Evolutionary conservation across 2,329 filamentous ascomycete species (phyloP).

Genomic region (Pseudohalonectria lignicola): DNA sequence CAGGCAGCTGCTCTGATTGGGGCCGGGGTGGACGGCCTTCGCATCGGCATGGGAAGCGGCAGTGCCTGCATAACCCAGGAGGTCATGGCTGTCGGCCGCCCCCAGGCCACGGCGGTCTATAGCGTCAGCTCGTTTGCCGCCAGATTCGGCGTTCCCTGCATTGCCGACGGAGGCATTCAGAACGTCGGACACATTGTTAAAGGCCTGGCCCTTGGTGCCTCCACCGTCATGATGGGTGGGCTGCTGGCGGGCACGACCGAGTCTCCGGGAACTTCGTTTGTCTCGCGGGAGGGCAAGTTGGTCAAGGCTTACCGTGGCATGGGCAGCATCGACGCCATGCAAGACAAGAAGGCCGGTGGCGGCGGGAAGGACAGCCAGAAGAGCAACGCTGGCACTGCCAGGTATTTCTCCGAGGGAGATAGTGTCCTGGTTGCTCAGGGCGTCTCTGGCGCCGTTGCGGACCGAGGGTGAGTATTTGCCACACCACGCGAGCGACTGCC

Average conservation of each 20-base stretch:
- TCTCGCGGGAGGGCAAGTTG: constrained; percentile 91
- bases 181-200: constrained; percentile 99
- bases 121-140: constrained; percentile 83
- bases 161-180: constrained; percentile 94
- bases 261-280: constrained; percentile 92
- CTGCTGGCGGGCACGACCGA: constrained; percentile 94
- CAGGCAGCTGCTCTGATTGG: constrained; percentile 89
- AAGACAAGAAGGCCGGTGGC: constrained; percentile 88
- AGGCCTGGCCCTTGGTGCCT: constrained; percentile 86
- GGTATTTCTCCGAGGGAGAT: constrained; percentile 97
- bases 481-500: no score
- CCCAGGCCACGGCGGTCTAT: constrained; percentile 88
- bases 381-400: constrained; percentile 89
- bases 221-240: constrained; percentile 98
- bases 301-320: constrained; percentile 99
- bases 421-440: constrained; percentile 92
- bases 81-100: constrained; percentile 97
- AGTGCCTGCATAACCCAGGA: constrained; percentile 98
- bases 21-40: constrained; percentile 88
- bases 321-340: constrained; percentile 98
- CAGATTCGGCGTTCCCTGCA: constrained; percentile 92
- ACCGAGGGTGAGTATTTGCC: constrained; percentile 47
- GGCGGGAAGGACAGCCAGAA: constrained; percentile 63
- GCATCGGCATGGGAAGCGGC: constrained; percentile 97
- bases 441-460: constrained; percentile 77